Base-by-base conservation (phyloP, 768 basidiomycete genomes). In the Cystofilobasidium macerans region DNA sequence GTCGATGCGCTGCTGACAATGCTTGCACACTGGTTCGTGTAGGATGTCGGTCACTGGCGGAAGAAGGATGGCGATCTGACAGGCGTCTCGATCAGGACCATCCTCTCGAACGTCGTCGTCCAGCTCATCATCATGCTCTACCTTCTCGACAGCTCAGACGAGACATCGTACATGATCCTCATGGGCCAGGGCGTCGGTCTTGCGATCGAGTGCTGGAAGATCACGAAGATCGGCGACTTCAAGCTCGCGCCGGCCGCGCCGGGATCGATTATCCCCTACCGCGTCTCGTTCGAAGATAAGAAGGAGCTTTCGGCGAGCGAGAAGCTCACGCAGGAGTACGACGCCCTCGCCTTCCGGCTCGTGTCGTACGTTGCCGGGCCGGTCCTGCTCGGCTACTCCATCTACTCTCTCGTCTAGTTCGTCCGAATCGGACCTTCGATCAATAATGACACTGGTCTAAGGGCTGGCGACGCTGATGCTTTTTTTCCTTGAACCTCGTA, bases 141-240 rank as follows among this genome's bases (percentile, higher is more conserved):
- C 77, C 86, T 98, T 71, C 85, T 93, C 71, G 93, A 95, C 78
- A 93, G 92, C 75, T 89, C 88, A 71, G 85, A 89, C 61, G 88
- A 97, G 75, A 99, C 94, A 35, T 90, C 86, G 72, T 94, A 89
- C 87, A 97, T 97, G 89, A 97, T 98, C 75, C 81, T 97, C 30
- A 82, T 91, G 57, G 71, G 70, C 13, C 75, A 77, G 66, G 75
- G 74, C 43, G 75, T 75, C 72, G 73, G 48, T 64, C 72, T 71
- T 16, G 5, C 53, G 26, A 76, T 78, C 65, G 94, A 97, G 77
- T 91, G 89, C 2, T 97, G 92, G 93, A 97, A 97, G 85, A 78
- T 79, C 67, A 78, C 78, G 43, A 79, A 79, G 68, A 70, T 93
- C 20, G 88, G 95, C 63, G 88, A 97, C 74, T 87, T 98, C 73